Percentiles rank a stretch among this genome's conserved stretches.
Evolutionary conservation across 1,139 yeast species (phyloP).

Genomic region (Saccharomycopsis crataegensis): DNA sequence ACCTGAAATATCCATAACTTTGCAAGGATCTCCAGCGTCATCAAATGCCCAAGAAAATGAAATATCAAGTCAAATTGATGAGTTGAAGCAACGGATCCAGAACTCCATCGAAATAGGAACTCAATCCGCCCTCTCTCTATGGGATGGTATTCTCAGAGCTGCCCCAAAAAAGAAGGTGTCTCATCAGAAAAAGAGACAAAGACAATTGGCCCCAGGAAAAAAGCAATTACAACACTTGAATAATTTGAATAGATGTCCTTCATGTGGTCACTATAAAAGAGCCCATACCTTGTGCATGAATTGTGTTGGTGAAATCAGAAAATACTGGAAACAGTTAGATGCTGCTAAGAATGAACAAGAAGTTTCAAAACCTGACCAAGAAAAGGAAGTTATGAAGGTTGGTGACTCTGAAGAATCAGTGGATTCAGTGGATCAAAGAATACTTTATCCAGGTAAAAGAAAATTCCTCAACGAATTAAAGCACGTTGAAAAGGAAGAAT

Average conservation of each 20-base stretch:
- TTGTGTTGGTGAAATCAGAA: conserved; percentile 76
- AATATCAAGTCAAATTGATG: background rate
- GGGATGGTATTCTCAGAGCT: conserved; percentile 61
- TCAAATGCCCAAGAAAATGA: background rate
- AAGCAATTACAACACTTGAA: conserved; percentile 72
- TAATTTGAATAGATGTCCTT: conserved; percentile 83
- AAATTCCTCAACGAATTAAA: conserved; percentile 43
- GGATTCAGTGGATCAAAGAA: conserved; percentile 53
- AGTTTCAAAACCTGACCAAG: background rate
- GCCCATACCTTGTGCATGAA: conserved; percentile 89
- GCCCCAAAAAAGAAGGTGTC: conserved; percentile 93
- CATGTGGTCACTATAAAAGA: conserved; percentile 89
- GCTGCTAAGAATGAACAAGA: background rate
- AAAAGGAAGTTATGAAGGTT: conserved; percentile 1
- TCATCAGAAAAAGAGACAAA: conserved; percentile 75
- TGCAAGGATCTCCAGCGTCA: background rate
- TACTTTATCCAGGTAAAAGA: conserved; percentile 72
- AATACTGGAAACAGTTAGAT: conserved; percentile 48
- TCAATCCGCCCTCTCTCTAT: conserved; percentile 1
- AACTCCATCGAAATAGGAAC: background rate
- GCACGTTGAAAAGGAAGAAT: conserved; percentile 43
- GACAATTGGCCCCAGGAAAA: conserved; percentile 73
- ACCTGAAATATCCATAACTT: background rate
- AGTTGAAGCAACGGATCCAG: background rate
- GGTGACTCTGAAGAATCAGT: conserved; percentile 39